Evolutionary conservation across 2,329 filamentous ascomycete species (phyloP).

Genomic region (Rhynchosporium graminicola): DNA sequence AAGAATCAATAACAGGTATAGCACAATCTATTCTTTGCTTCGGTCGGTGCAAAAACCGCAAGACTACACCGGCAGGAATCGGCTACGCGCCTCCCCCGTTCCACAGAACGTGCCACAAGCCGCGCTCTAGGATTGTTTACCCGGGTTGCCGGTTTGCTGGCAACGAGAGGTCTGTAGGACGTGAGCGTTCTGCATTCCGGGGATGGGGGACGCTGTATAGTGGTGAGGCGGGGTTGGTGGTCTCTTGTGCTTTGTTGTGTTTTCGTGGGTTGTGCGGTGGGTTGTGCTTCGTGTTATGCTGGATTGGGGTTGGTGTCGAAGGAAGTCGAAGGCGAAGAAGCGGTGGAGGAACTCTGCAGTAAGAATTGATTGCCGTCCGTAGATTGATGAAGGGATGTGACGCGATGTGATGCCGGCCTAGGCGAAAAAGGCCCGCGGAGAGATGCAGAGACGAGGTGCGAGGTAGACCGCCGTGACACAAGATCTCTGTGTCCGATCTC

Average conservation of each 20-base stretch:
- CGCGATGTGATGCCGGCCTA: slow-evolving; percentile 1
- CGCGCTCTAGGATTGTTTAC: slow-evolving; percentile 11
- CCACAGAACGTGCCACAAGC: slow-evolving; percentile 4
- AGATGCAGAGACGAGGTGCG: neutral
- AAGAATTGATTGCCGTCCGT: neutral
- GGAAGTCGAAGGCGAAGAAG: neutral
- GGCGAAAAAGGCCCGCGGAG: slow-evolving; percentile 10
- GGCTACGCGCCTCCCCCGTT: neutral
- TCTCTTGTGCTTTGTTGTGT: too few relatives aligned
- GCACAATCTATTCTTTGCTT: neutral
- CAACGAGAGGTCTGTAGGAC: neutral
- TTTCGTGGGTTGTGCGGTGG: too few relatives aligned
- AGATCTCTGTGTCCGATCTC: slow-evolving; percentile 21
- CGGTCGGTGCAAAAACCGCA: neutral
- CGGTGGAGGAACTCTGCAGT: slow-evolving; percentile 3
- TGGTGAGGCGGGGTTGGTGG: neutral
- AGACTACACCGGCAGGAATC: neutral
- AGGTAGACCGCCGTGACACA: slow-evolving; percentile 7
- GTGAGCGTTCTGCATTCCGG: neutral
- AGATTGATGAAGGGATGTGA: neutral
- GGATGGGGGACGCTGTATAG: neutral
- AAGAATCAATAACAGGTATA: neutral
- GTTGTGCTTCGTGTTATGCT: too few relatives aligned
- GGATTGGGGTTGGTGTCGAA: neutral
- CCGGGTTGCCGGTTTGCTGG: slow-evolving; percentile 25